Evolutionary conservation across 768 basidiomycete species (phyloP).

Genomic region (Nidula microcarpa): DNA sequence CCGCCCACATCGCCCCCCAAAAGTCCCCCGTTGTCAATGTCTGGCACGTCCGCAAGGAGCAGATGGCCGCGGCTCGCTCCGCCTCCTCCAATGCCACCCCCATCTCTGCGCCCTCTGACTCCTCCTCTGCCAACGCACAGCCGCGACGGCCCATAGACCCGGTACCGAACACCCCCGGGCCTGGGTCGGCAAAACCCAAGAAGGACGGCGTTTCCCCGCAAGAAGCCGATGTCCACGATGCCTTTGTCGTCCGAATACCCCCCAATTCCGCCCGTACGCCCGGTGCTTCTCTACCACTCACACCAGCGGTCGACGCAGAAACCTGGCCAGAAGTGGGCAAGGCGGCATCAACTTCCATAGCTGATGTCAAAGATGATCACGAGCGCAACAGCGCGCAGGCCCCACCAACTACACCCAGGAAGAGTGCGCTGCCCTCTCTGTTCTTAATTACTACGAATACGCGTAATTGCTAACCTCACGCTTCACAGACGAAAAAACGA

Average conservation of each 20-base stretch:
- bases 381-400: background rate
- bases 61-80: conserved; percentile 19
- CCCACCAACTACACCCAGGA: conserved; percentile 10
- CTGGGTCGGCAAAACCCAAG: background rate
- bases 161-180: background rate
- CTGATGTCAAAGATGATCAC: conserved; percentile 7
- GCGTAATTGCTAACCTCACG: conserved; percentile 1
- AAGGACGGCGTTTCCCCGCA: background rate
- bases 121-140: background rate
- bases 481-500: conserved; percentile 47
- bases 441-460: background rate
- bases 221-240: conserved; percentile 24
- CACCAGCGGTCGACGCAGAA: conserved; percentile 9
- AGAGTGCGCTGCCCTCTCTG: conserved; percentile 15
- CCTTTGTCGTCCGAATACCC: conserved; percentile 40
- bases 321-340: conserved; percentile 46
- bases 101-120: background rate
- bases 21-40: conserved; percentile 20
- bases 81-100: conserved; percentile 1
- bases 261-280: conserved; percentile 20
- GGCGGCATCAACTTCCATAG: conserved; percentile 8
- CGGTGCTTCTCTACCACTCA: background rate
- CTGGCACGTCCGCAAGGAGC: conserved; percentile 25
- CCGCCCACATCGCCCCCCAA: conserved; percentile 8
- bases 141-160: background rate